Conservation (phyloP, 2,329 filamentous ascomycete genomes). For the Fusarium albosuccineum region DNA sequence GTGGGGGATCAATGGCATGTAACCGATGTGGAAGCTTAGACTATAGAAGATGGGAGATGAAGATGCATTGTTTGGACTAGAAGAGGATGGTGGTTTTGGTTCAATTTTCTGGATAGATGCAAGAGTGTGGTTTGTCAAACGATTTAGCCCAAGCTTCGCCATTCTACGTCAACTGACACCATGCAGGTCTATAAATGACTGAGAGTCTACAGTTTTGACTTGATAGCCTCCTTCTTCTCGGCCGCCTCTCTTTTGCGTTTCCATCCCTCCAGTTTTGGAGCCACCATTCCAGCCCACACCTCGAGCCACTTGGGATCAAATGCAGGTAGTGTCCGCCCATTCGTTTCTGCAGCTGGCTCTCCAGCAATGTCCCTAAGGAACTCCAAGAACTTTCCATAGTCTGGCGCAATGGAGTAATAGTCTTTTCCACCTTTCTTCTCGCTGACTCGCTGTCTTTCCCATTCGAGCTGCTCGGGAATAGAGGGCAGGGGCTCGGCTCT, state of each 20-base stretch:
- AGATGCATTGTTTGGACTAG: too few relatives aligned
- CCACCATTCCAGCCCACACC: conserved; percentile 31
- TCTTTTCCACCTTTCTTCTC: conserved; percentile 39
- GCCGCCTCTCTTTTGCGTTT: conserved; percentile 29
- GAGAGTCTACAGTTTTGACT: neutral
- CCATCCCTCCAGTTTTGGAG: conserved; percentile 27
- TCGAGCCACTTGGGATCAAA: conserved; percentile 38
- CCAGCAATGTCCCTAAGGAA: conserved; percentile 25
- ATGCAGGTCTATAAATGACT: too few relatives aligned
- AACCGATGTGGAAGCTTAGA: neutral
- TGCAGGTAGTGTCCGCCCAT: conserved; percentile 14
- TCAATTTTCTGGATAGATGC: too few relatives aligned
- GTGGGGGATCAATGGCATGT: conserved; percentile 12
- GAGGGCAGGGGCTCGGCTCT: conserved; percentile 23
- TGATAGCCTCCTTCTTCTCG: conserved; percentile 16
- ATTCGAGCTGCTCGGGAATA: conserved; percentile 33
- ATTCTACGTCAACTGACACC: too few relatives aligned
- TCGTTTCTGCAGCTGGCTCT: conserved; percentile 27
- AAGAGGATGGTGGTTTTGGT: too few relatives aligned
- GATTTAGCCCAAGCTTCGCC: too few relatives aligned
- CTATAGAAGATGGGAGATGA: too few relatives aligned
- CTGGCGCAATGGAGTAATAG: conserved; percentile 36
- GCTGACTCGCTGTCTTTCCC: conserved; percentile 30
- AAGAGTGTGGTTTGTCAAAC: too few relatives aligned
- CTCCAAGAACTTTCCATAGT: conserved; percentile 37